A percentile compares a stretch with the other conserved stretches of the same genome.
phyloP scores from a whole-genome alignment of 257 asterid species.

The Cruciata laevipes region DNA sequence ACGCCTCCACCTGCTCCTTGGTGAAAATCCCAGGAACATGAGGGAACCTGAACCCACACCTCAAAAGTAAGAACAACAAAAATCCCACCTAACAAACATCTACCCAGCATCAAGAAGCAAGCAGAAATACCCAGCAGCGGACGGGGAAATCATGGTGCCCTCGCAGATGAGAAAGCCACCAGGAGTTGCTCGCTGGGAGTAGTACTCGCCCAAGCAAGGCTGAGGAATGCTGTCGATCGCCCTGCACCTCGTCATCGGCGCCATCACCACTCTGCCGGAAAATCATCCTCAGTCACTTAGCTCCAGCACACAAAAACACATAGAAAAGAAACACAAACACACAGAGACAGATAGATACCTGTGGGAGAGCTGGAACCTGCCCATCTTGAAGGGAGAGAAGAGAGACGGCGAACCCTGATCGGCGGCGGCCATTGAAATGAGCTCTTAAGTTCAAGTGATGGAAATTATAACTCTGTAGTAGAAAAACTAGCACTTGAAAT shows the following conservation, averaged over 20 bases:
- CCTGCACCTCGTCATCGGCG: constrained; percentile 96
- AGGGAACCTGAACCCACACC: constrained; percentile 53
- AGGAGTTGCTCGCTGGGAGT: constrained; percentile 69
- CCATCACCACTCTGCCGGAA: constrained; percentile 66
- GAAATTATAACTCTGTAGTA: neutral
- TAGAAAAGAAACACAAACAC: neutral
- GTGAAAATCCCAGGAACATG: constrained; percentile 90
- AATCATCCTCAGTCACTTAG: neutral
- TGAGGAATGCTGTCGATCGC: constrained; percentile 59
- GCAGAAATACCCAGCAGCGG: constrained; percentile 69
- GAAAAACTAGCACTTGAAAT: too few species aligned
- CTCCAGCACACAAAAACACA: neutral
- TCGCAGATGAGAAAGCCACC: constrained; percentile 95
- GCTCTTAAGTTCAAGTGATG: neutral
- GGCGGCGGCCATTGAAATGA: constrained; percentile 38
- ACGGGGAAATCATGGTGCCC: constrained; percentile 84
- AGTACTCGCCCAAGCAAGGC: constrained; percentile 60
- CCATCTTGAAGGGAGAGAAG: constrained; percentile 86
- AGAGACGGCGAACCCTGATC: constrained; percentile 45
- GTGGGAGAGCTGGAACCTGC: constrained; percentile 73
- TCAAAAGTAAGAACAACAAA: neutral
- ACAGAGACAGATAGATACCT: constrained; percentile 28
- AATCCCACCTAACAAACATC: neutral
- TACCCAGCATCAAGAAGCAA: neutral
- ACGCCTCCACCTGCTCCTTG: constrained; percentile 74